A percentile compares a stretch with the other conserved stretches of the same genome.
Evolutionary conservation across 1,284 basidiomycete species (phyloP).

Genomic region (Cutaneotrichosporon sp.): DNA sequence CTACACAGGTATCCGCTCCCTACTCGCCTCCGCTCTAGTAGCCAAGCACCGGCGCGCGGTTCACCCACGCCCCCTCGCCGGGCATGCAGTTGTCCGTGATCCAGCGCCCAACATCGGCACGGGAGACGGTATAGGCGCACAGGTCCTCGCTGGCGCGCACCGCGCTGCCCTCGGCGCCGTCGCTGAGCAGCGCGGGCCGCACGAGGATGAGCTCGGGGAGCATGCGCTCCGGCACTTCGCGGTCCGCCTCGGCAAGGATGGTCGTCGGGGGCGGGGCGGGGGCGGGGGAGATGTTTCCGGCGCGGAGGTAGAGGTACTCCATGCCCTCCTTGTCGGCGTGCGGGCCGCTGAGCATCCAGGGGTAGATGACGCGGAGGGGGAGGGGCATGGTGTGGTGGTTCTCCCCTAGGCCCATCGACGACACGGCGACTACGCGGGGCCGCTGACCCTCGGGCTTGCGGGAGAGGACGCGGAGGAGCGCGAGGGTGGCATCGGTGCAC

Average conservation of each 20-base stretch:
- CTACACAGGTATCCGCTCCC: too few relatives aligned
- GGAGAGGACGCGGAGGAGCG: slow-evolving; percentile 25
- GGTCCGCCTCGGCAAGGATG: slow-evolving; percentile 15
- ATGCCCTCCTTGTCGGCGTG: slow-evolving; percentile 37
- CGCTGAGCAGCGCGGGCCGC: slow-evolving; percentile 29
- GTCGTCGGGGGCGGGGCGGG: not conserved
- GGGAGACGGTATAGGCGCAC: slow-evolving; percentile 21
- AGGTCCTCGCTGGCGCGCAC: slow-evolving; percentile 20
- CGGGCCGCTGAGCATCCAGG: slow-evolving; percentile 25
- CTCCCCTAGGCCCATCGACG: slow-evolving; percentile 37
- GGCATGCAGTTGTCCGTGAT: slow-evolving; percentile 29
- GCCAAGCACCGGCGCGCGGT: slow-evolving; percentile 31
- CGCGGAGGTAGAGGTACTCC: slow-evolving; percentile 32
- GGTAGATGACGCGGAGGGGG: slow-evolving; percentile 29
- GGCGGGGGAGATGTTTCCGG: slow-evolving; percentile 10
- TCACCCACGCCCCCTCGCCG: slow-evolving; percentile 28
- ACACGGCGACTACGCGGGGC: slow-evolving; percentile 32
- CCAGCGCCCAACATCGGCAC: slow-evolving; percentile 30
- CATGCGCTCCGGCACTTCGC: slow-evolving; percentile 17
- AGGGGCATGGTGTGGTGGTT: slow-evolving; percentile 32
- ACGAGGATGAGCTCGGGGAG: slow-evolving; percentile 32
- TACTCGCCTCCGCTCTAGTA: too few relatives aligned
- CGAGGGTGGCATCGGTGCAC: slow-evolving; percentile 26
- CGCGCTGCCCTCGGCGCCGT: slow-evolving; percentile 17
- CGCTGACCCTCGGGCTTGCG: not conserved